Conservation (phyloP, 768 basidiomycete species). For the Rhizopogon salebrosus region DNA sequence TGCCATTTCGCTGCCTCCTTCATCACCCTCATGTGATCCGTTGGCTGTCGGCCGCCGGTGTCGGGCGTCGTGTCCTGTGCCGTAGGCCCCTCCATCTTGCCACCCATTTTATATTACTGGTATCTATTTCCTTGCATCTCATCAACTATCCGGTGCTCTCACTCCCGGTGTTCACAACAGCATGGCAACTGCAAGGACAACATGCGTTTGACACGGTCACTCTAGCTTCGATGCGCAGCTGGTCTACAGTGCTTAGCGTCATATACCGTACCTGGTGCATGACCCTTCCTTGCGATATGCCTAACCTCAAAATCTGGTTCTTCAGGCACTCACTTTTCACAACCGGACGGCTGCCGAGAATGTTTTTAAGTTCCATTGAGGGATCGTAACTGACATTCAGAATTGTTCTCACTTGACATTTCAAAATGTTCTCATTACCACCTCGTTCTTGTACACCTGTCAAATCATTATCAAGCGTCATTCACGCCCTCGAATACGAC, state of each 20-base stretch:
- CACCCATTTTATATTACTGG: background rate
- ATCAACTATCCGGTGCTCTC: background rate
- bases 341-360: background rate
- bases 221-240: background rate
- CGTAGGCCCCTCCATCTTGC: too few relatives aligned
- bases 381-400: background rate
- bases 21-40: background rate
- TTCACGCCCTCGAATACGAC: background rate
- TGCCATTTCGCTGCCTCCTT: background rate
- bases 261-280: background rate
- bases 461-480: background rate
- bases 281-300: background rate
- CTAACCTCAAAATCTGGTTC: background rate
- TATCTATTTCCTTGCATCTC: background rate
- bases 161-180: background rate
- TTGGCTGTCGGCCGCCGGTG: background rate
- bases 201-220: slow-evolving; percentile 2
- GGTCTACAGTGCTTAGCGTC: background rate
- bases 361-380: background rate
- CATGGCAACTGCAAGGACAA: slow-evolving; percentile 1
- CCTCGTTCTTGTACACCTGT: background rate
- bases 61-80: background rate
- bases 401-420: background rate
- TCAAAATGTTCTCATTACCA: background rate
- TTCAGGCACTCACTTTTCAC: background rate